These are phyloP conservation scores for Cronartium quercuum DNA, from an alignment of 1,284 basidiomycete species.

Conservation along the genomic window DNA sequence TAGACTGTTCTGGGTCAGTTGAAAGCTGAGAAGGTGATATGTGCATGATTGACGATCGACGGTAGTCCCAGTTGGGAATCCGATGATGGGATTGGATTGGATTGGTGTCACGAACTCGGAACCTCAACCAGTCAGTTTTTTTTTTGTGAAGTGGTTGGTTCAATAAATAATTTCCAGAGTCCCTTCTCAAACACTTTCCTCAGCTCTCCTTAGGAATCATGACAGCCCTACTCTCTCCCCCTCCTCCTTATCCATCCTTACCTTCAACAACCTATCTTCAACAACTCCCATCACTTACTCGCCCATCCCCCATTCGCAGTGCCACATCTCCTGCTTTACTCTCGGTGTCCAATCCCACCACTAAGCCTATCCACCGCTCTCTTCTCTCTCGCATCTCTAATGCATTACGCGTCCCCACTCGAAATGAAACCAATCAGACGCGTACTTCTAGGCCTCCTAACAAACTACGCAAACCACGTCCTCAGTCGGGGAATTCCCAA, in stretches of 20 bases:
- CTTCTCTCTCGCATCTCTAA: not conserved
- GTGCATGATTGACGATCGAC: too few relatives aligned
- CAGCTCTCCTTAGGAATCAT: too few relatives aligned
- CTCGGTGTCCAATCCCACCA: not conserved
- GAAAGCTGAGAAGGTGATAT: too few relatives aligned
- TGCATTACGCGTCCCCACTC: not conserved
- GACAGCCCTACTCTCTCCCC: too few relatives aligned
- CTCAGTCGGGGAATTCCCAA: not conserved
- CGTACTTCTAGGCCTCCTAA: not conserved
- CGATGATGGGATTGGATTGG: too few relatives aligned
- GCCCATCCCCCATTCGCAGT: not conserved
- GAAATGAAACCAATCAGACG: not conserved
- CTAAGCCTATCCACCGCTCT: not conserved
- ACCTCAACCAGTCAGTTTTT: too few relatives aligned
- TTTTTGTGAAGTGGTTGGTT: too few relatives aligned
- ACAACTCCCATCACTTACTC: not conserved
- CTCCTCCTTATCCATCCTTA: not conserved
- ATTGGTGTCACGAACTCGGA: too few relatives aligned
- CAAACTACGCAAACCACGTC: not conserved
- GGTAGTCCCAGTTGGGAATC: too few relatives aligned
- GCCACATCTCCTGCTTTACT: not conserved
- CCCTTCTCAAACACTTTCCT: not conserved
- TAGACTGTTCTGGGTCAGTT: too few relatives aligned
- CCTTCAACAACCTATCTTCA: too few relatives aligned
- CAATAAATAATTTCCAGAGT: not conserved